Base-by-base conservation (phyloP, 1,284 basidiomycete genomes). In the Mycosarcoma maydis region DNA sequence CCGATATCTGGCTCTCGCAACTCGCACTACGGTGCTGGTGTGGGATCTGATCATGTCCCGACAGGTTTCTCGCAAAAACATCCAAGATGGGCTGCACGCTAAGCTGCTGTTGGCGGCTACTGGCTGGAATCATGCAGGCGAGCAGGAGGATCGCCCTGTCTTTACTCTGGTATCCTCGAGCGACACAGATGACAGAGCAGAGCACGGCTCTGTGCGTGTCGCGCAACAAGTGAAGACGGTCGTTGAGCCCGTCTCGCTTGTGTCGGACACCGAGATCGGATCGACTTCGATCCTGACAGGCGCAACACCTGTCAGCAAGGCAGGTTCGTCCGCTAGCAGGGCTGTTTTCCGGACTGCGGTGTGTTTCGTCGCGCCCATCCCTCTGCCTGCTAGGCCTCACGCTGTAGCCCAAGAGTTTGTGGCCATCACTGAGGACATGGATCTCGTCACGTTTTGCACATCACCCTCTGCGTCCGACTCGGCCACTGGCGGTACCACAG, bases 1-100 rank as follows among this genome's bases (percentile, higher is more conserved):
- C 14, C 57, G 78, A 10, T 78, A 62, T 39, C 38, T 80, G 17
- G 72, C 55, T 19, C 34, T 76, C 16, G 67, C 70, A 9, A 47
- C 64, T 2, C 7, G 42, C 8, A 27, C 39, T 5, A 42, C 61
- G 9, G 49, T 80, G 34, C 51, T 77, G 3, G 30, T 75, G 2
- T 80, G 77, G 77, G 78, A 80, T 40, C 51, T 80, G n/a, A 64
- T 80, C 16, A 41, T 66, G 5, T 73, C 72, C 17, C 44, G 54
- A 37, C 65, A 73, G n/a, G 67, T 68, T 4, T 68, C 46, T 6
- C 51, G 64, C 40, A 55, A 60, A 26, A 32, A 36, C 11, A 26
- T 60, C 11, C 46, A 57, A 19, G 49, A 44, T 17, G 49, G 66
- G 30, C 47, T 48, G 24, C 24, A 22, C 8, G 37, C 51, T 5